A percentile compares a stretch with the other conserved stretches of the same genome.
Conservation (phyloP, 2,329 filamentous ascomycete species). For the Neobulgaria alba region DNA sequence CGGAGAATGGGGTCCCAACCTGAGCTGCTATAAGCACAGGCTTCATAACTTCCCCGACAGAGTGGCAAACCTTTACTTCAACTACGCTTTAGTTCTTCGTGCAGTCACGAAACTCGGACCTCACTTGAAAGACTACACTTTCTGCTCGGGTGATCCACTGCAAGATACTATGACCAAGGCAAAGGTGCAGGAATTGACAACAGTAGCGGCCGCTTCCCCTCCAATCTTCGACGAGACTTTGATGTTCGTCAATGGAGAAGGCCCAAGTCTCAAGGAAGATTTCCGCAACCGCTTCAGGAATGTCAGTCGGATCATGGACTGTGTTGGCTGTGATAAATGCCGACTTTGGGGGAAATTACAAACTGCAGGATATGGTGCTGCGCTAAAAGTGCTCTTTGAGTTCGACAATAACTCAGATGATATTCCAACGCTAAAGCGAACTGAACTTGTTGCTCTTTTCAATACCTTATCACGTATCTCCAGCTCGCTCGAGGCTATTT, state of each 20-base stretch:
- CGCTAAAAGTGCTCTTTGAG: conserved; percentile 92
- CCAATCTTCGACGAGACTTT: conserved; percentile 89
- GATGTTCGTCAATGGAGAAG: conserved; percentile 81
- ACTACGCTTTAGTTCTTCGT: conserved; percentile 90
- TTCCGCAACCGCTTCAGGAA: conserved; percentile 97
- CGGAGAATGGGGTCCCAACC: conserved; percentile 84
- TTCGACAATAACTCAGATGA: conserved; percentile 57
- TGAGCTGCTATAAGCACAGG: conserved; percentile 80
- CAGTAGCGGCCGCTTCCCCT: conserved; percentile 58
- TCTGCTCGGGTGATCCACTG: conserved; percentile 75
- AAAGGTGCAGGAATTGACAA: conserved; percentile 70
- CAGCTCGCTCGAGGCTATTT: conserved; percentile 67
- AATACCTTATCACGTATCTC: conserved; percentile 89
- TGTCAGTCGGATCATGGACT: conserved; percentile 95
- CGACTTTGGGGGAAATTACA: conserved; percentile 96
- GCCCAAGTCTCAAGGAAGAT: conserved; percentile 81
- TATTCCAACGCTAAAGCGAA: conserved; percentile 68
- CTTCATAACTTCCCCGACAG: conserved; percentile 80
- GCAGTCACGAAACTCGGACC: conserved; percentile 85
- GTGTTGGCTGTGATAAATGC: conserved; percentile 97
- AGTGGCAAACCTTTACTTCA: conserved; percentile 97
- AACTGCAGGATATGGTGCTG: conserved; percentile 88
- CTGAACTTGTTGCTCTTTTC: conserved; percentile 87
- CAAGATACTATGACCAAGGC: conserved; percentile 74
- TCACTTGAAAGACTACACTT: conserved; percentile 73